These are phyloP conservation scores for Lycium barbarum DNA, from an alignment of 257 asterid genomes.

Conservation along the genomic window DNA sequence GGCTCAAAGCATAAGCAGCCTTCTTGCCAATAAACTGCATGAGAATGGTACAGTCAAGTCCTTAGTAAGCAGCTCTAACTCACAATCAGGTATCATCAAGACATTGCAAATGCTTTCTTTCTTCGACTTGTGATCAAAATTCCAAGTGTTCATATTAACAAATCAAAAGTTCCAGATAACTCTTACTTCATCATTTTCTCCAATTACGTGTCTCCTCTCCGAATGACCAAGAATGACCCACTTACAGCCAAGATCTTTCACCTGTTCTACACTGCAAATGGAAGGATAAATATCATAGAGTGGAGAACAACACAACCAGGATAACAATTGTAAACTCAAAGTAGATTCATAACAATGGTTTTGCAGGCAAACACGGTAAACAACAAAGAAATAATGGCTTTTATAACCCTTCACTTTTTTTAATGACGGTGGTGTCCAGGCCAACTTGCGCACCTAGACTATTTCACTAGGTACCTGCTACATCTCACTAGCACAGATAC, in stretches of 20 bases:
- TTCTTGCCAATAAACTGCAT: constrained; percentile 93
- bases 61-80: constrained; percentile 20
- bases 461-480: not conserved
- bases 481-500: not conserved
- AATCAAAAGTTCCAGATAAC: not conserved
- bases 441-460: not conserved
- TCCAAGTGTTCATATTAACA: constrained; percentile 7
- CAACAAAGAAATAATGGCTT: not conserved
- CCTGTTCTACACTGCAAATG: constrained; percentile 76
- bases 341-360: not conserved
- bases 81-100: constrained; percentile 5
- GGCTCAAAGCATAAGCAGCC: constrained; percentile 95
- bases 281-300: constrained; percentile 23
- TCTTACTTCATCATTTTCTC: constrained; percentile 86
- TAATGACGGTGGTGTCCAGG: not conserved
- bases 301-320: not conserved
- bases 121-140: not conserved
- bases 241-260: constrained; percentile 91
- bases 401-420: not conserved
- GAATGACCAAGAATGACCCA: constrained; percentile 99
- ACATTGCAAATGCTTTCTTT: not conserved
- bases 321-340: not conserved
- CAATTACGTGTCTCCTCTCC: constrained; percentile 90
- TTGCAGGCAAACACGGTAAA: not conserved
- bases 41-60: not conserved